Evolutionary conservation across 2,329 filamentous ascomycete genomes (phyloP).

Genomic region (Ceratocystis eucalypticola): DNA sequence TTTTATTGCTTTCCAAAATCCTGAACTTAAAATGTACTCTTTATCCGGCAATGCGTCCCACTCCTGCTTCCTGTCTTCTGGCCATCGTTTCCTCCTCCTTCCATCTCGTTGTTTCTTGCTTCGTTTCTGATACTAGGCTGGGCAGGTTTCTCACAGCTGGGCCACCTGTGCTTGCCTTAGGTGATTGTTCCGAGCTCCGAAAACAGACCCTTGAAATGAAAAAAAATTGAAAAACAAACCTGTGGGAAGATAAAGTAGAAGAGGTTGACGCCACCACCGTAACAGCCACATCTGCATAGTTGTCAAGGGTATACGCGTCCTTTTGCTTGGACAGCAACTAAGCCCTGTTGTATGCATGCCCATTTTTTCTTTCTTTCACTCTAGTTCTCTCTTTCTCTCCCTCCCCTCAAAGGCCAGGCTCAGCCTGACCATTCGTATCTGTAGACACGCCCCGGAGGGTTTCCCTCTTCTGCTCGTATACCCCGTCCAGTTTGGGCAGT

Average conservation of each 20-base stretch:
- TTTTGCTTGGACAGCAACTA: neutral
- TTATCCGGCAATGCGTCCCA: neutral
- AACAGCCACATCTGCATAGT: neutral
- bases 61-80: neutral
- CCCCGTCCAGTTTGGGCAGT: neutral
- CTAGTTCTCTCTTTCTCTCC: neutral
- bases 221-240: no score
- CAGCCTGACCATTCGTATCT: neutral
- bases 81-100: neutral
- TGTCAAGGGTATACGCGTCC: conserved; percentile 3
- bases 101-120: neutral
- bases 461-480: neutral
- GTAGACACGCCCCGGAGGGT: neutral
- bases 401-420: neutral
- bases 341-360: neutral
- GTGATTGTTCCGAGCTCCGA: neutral
- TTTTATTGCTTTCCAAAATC: neutral
- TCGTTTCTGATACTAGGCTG: neutral
- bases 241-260: neutral
- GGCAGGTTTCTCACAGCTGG: neutral
- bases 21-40: conserved; percentile 1
- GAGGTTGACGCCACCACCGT: neutral
- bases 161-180: neutral
- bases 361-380: neutral
- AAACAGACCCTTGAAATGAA: neutral